A percentile compares a stretch with the other conserved stretches of the same genome.
These are phyloP conservation scores for Plantago elongata DNA, from an alignment of 257 asterid genomes.

Conservation along the genomic window DNA sequence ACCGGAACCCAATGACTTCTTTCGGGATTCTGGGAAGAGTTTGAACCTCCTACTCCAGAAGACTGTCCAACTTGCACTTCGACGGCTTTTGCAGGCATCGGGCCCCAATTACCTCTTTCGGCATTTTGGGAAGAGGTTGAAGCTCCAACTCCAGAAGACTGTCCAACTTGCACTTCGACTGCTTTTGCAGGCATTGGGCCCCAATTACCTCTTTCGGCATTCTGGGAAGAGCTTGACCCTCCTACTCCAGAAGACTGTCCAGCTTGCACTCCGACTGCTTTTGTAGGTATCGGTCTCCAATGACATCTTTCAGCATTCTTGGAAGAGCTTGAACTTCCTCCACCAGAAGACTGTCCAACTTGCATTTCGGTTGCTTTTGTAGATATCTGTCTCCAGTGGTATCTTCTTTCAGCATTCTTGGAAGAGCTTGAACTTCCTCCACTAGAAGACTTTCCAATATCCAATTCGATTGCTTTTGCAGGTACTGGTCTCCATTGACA, in stretches of 20 bases:
- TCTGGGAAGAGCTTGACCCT: conserved; percentile 39
- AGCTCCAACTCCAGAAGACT: no score
- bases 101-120: conserved; percentile 49
- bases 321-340: conserved; percentile 43
- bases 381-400: conserved; percentile 38
- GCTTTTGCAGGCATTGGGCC: conserved; percentile 22
- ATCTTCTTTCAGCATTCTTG: conserved; percentile 30
- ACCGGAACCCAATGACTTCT: conserved; percentile 43
- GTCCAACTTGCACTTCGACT: no score
- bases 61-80: conserved; percentile 59
- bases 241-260: conserved; percentile 76
- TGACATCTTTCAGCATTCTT: conserved; percentile 45
- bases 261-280: conserved; percentile 39
- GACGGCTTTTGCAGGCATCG: conserved; percentile 36
- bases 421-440: conserved; percentile 45
- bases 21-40: conserved; percentile 35
- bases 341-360: conserved; percentile 65
- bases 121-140: conserved; percentile 23
- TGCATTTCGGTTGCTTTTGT: conserved; percentile 41
- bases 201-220: conserved; percentile 46
- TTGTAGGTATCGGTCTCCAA: conserved; percentile 39
- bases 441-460: conserved; percentile 63
- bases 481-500: conserved; percentile 41
- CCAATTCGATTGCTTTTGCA: conserved; percentile 48
- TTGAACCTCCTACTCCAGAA: conserved; percentile 57